These are phyloP conservation scores for Xylaria sp. DNA, from an alignment of 2,329 filamentous ascomycete species.

Conservation along the genomic window DNA sequence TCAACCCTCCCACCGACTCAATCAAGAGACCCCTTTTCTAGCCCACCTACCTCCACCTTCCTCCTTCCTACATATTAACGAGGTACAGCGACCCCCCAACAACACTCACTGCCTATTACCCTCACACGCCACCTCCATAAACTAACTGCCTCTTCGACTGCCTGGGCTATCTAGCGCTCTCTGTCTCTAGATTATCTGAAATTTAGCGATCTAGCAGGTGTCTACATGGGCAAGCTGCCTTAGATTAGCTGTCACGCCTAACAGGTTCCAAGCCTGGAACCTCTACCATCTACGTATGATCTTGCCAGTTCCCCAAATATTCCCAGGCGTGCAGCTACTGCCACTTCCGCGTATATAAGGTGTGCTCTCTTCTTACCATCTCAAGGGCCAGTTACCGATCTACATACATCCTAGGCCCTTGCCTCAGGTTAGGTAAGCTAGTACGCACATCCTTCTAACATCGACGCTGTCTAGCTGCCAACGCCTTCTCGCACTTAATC, in stretches of 20 bases:
- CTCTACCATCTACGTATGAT: constrained; percentile 32
- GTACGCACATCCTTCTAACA: constrained; percentile 16
- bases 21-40: constrained; percentile 5
- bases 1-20: neutral
- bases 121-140: neutral
- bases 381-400: constrained; percentile 3
- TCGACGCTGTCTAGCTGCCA: neutral
- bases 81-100: constrained; percentile 17
- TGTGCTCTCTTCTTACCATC: neutral
- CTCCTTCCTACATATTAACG: neutral
- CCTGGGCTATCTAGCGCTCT: constrained; percentile 18
- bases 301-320: constrained; percentile 16
- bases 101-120: neutral
- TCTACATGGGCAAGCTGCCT: constrained; percentile 5
- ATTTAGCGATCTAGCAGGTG: constrained; percentile 27
- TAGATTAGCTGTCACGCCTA: constrained; percentile 6
- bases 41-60: neutral
- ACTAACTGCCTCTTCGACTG: neutral
- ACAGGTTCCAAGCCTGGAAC: constrained; percentile 1
- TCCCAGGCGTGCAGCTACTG: constrained; percentile 13
- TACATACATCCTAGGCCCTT: constrained; percentile 16
- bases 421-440: neutral
- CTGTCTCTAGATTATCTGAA: constrained; percentile 24
- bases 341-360: constrained; percentile 14
- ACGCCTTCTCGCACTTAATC: constrained; percentile 33